phyloP scores from a whole-genome alignment of 2,329 filamentous ascomycete species.

The Ceratocystis ficicola region DNA sequence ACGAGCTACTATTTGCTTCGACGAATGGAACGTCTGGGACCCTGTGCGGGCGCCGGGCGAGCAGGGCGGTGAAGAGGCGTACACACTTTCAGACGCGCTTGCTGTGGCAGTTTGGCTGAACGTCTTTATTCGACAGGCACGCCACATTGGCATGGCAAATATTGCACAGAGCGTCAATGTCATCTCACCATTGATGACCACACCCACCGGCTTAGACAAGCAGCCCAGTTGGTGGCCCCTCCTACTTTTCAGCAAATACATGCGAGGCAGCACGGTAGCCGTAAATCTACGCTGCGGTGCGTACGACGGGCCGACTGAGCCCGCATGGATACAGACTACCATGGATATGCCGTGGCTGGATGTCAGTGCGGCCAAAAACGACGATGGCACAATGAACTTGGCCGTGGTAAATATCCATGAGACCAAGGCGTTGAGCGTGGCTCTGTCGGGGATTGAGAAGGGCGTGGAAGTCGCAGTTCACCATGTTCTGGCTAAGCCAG shows the following conservation, averaged over 20 bases:
- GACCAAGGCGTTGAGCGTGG: slow-evolving; percentile 45
- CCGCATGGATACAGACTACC: slow-evolving; percentile 51
- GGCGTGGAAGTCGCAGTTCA: slow-evolving; percentile 46
- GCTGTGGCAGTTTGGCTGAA: slow-evolving; percentile 67
- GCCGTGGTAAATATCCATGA: slow-evolving; percentile 64
- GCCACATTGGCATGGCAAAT: slow-evolving; percentile 63
- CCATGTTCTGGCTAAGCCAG: slow-evolving; percentile 46
- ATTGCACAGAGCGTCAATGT: slow-evolving; percentile 70
- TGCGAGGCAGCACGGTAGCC: slow-evolving; percentile 59
- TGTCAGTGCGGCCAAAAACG: slow-evolving; percentile 48
- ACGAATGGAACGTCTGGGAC: slow-evolving; percentile 81
- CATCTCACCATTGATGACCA: slow-evolving; percentile 65
- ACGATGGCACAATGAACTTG: slow-evolving; percentile 48
- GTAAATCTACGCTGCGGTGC: slow-evolving; percentile 50
- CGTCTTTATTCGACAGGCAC: slow-evolving; percentile 60
- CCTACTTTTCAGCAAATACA: slow-evolving; percentile 49
- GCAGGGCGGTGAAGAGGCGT: slow-evolving; percentile 57
- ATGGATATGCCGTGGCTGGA: slow-evolving; percentile 61
- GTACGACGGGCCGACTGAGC: slow-evolving; percentile 56
- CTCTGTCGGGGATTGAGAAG: slow-evolving; percentile 42
- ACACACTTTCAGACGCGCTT: slow-evolving; percentile 62
- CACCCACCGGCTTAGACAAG: slow-evolving; percentile 47
- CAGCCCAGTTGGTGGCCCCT: slow-evolving; percentile 69
- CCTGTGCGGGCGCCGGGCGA: slow-evolving; percentile 58
- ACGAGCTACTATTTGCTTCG: slow-evolving; percentile 62